These are phyloP conservation scores for Tylopilus vinaceipallidus DNA, from an alignment of 768 basidiomycete species.

Conservation along the genomic window DNA sequence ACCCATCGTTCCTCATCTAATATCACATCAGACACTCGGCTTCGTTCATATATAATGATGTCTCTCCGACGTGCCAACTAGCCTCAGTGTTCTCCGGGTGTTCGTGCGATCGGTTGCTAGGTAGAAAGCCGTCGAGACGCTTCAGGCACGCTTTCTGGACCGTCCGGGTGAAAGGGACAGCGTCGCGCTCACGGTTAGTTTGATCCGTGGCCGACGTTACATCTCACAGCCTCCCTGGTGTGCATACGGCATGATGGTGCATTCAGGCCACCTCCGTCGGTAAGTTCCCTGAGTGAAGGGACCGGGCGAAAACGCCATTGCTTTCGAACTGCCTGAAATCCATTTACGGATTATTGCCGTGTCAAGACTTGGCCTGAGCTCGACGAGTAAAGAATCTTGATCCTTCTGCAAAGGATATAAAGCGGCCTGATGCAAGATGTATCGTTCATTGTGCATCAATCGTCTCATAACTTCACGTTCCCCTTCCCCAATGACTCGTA, in stretches of 20 bases:
- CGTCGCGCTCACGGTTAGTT: background rate
- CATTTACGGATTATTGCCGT: background rate
- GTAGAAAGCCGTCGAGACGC: no score
- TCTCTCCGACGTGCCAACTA: no score
- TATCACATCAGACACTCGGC: background rate
- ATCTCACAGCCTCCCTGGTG: background rate
- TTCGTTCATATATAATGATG: background rate
- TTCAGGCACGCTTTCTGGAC: no score
- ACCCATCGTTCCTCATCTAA: no score
- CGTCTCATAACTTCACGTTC: background rate
- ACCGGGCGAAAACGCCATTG: background rate
- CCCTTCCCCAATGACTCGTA: background rate
- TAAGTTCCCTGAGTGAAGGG: background rate
- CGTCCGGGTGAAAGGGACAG: background rate
- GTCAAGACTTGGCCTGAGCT: background rate
- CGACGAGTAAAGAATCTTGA: background rate
- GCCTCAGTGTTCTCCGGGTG: no score
- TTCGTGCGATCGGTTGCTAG: no score
- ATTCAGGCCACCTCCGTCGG: constrained; percentile 4
- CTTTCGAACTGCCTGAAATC: background rate
- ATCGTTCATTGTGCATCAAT: background rate
- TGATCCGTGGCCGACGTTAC: constrained; percentile 10
- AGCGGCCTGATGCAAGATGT: background rate
- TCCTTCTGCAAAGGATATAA: constrained; percentile 13
- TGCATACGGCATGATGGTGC: constrained; percentile 1